A percentile compares a stretch with the other conserved stretches of the same genome.
Evolutionary conservation across 345 rosid genomes (phyloP).

Genomic region (Rhizophora apiculata): DNA sequence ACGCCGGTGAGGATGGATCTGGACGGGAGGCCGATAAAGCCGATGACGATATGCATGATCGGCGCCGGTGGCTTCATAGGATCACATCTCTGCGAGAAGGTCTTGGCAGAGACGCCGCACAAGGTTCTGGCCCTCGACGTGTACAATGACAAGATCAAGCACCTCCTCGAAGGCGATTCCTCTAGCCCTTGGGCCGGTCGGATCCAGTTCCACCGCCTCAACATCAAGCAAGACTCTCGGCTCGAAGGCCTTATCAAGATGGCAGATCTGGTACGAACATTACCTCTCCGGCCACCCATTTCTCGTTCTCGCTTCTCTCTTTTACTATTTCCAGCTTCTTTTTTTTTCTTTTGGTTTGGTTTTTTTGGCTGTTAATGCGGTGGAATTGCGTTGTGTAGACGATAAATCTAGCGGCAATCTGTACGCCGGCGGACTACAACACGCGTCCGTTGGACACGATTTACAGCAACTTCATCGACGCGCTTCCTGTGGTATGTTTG

Average conservation of each 20-base stretch:
- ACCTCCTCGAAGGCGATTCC: constrained; percentile 66
- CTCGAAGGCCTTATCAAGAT: constrained; percentile 95
- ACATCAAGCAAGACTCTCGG: constrained; percentile 90
- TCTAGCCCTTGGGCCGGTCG: constrained; percentile 51
- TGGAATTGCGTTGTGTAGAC: constrained; percentile 39
- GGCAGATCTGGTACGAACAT: constrained; percentile 74
- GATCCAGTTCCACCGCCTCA: constrained; percentile 96
- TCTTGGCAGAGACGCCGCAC: constrained; percentile 74
- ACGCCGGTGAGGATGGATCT: constrained; percentile 52
- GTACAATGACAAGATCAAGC: constrained; percentile 95
- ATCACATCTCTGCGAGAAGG: constrained; percentile 90
- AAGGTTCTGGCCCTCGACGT: constrained; percentile 88
- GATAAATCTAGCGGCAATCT: constrained; percentile 98
- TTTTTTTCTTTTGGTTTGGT: background rate
- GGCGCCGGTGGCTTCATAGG: constrained; percentile 99
- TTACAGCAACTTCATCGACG: constrained; percentile 96
- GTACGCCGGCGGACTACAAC: constrained; percentile 99
- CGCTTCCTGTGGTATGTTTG: constrained; percentile 86
- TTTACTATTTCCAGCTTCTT: too few species aligned
- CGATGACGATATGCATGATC: constrained; percentile 93
- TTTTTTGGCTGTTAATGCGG: constrained; percentile 3
- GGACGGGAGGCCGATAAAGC: constrained; percentile 74
- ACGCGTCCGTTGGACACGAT: constrained; percentile 97
- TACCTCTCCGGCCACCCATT: background rate
- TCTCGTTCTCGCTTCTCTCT: background rate